Evolutionary conservation across 768 basidiomycete species (phyloP).

Genomic region (Lentinula boryana): DNA sequence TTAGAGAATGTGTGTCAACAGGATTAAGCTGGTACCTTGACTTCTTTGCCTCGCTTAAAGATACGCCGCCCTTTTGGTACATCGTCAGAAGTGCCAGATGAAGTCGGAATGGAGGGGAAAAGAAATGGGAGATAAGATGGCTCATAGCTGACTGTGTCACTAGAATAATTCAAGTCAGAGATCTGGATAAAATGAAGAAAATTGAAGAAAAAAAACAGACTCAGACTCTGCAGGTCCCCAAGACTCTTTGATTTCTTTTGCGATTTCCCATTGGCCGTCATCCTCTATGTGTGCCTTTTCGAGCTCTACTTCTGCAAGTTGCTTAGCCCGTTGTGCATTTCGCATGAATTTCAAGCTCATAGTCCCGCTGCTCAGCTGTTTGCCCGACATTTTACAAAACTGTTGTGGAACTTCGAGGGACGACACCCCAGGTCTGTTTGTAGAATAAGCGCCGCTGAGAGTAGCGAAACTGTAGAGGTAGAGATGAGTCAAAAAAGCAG

Average conservation of each 20-base stretch:
- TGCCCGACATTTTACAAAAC: conserved; percentile 24
- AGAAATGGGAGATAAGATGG: conserved; percentile 63
- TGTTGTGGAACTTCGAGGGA: too few relatives aligned
- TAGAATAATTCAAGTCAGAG: neutral
- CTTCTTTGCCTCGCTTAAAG: conserved; percentile 48
- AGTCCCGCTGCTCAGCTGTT: conserved; percentile 57
- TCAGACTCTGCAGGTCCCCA: conserved; percentile 31
- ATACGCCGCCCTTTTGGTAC: conserved; percentile 43
- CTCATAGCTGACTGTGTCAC: conserved; percentile 41
- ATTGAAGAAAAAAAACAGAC: conserved; percentile 5
- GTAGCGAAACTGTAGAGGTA: too few relatives aligned
- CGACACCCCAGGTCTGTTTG: too few relatives aligned
- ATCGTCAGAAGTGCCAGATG: conserved; percentile 13
- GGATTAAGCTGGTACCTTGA: conserved; percentile 7
- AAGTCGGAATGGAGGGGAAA: conserved; percentile 32
- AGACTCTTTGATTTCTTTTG: conserved; percentile 43
- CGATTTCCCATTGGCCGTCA: conserved; percentile 61
- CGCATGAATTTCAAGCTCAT: conserved; percentile 70
- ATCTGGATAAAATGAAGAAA: neutral
- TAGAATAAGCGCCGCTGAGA: too few relatives aligned
- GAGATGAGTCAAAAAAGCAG: too few relatives aligned
- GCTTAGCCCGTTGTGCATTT: conserved; percentile 54
- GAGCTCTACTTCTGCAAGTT: conserved; percentile 40
- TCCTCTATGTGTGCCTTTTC: conserved; percentile 54
- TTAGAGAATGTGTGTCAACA: neutral